Percentiles rank a stretch among this genome's conserved stretches.
Evolutionary conservation across 106 monocot species (phyloP).

Genomic region (Vanilla planifolia): DNA sequence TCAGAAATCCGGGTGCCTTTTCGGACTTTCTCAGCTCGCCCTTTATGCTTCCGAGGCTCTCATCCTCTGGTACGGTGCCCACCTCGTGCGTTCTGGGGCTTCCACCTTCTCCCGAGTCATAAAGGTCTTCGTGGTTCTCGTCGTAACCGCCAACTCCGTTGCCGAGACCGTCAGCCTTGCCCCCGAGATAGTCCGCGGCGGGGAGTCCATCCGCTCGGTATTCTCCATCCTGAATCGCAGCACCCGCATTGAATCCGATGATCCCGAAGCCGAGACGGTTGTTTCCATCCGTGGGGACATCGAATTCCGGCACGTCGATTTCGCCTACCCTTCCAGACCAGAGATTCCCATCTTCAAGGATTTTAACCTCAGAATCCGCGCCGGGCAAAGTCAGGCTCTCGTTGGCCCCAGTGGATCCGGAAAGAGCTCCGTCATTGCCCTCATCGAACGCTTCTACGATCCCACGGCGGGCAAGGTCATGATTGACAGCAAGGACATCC

Average conservation of each 20-base stretch:
- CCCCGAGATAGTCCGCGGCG: conserved; percentile 86
- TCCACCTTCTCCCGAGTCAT: conserved; percentile 89
- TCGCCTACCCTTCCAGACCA: conserved; percentile 60
- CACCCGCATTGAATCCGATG: conserved; percentile 67
- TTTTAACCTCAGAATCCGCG: conserved; percentile 51
- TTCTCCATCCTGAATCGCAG: conserved; percentile 82
- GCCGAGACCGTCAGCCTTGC: conserved; percentile 76
- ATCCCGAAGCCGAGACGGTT: conserved; percentile 53
- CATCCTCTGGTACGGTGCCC: conserved; percentile 76
- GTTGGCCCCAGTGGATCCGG: conserved; percentile 96
- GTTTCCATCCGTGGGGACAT: conserved; percentile 57
- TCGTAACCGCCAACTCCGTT: conserved; percentile 83
- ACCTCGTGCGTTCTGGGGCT: conserved; percentile 41
- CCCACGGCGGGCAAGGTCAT: conserved; percentile 69
- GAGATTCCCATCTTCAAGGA: conserved; percentile 69
- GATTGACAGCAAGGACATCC: conserved; percentile 83
- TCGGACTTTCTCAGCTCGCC: conserved; percentile 63
- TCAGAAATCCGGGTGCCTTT: conserved; percentile 59
- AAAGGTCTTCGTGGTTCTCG: conserved; percentile 83
- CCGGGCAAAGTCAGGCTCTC: conserved; percentile 67
- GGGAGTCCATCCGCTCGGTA: conserved; percentile 81
- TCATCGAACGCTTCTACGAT: conserved; percentile 91
- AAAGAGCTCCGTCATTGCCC: conserved; percentile 79
- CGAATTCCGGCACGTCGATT: conserved; percentile 62
- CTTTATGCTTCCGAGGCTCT: conserved; percentile 76